These are phyloP conservation scores for Bruguiera gymnorhiza DNA, from an alignment of 345 rosid genomes.

Conservation along the genomic window DNA sequence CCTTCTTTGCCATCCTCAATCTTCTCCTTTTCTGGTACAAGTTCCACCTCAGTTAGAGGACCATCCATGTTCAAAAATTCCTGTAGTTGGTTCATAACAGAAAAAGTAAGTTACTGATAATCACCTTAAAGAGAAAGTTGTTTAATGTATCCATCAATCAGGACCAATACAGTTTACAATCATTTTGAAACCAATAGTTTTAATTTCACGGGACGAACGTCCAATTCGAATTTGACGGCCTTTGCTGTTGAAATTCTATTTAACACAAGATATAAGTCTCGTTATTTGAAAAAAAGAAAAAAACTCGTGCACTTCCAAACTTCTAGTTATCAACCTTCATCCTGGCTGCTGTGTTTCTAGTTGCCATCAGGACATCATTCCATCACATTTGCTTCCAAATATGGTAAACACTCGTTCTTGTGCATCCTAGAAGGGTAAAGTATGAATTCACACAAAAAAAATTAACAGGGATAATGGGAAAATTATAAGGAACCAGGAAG, in stretches of 20 bases:
- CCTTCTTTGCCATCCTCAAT: slow-evolving; percentile 33
- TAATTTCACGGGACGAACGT: not conserved
- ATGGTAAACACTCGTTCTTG: not conserved
- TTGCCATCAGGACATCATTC: not conserved
- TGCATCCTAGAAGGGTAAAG: not conserved
- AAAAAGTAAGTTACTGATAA: not conserved
- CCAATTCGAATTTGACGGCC: not conserved
- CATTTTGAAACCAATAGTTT: not conserved
- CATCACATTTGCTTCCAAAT: not conserved
- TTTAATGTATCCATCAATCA: not conserved
- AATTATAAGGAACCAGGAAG: too few relatives aligned
- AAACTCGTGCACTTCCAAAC: not conserved
- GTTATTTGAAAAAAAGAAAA: too few relatives aligned
- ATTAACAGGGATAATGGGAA: too few relatives aligned
- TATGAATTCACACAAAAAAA: not conserved
- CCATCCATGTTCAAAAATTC: slow-evolving; percentile 22
- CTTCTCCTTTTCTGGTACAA: not conserved
- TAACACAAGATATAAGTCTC: too few relatives aligned
- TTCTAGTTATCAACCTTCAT: not conserved
- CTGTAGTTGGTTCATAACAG: not conserved
- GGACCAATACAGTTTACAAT: not conserved
- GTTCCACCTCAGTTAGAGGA: not conserved
- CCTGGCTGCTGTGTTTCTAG: not conserved
- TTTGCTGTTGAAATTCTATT: not conserved
- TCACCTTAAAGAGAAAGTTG: not conserved